Percentiles rank a stretch among this genome's conserved stretches.
These are phyloP conservation scores for Teratosphaeria nubilosa DNA, from an alignment of 2,329 filamentous ascomycete genomes.

Conservation along the genomic window DNA sequence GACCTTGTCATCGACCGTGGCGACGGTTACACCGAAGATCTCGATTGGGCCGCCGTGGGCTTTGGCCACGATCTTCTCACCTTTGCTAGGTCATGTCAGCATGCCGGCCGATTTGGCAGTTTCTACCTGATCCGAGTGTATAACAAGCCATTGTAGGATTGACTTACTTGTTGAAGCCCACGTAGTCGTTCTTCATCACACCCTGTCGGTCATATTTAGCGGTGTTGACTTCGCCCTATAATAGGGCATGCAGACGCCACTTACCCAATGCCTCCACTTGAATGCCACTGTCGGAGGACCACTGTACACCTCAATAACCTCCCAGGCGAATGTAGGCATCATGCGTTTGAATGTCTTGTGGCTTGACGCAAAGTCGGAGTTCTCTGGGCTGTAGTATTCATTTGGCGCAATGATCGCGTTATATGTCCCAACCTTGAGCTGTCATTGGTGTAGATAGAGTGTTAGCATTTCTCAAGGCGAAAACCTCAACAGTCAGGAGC, in stretches of 20 bases:
- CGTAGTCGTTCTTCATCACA: constrained; percentile 55
- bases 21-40: constrained; percentile 54
- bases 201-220: constrained; percentile 26
- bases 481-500: neutral
- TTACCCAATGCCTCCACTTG: constrained; percentile 55
- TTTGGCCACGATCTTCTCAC: constrained; percentile 52
- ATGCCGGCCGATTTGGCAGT: constrained; percentile 1
- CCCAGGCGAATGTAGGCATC: constrained; percentile 65
- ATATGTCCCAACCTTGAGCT: constrained; percentile 55
- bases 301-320: constrained; percentile 58
- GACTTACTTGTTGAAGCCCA: constrained; percentile 52
- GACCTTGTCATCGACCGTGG: constrained; percentile 50
- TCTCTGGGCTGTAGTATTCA: constrained; percentile 53
- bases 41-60: constrained; percentile 53
- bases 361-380: constrained; percentile 52
- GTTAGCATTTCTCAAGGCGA: neutral
- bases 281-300: constrained; percentile 54
- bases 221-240: neutral
- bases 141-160: neutral
- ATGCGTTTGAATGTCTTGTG: constrained; percentile 64
- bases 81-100: constrained; percentile 38
- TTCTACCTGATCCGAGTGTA: too few species aligned
- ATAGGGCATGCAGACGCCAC: neutral
- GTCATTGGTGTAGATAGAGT: neutral
- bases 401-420: constrained; percentile 56